A percentile compares a stretch with the other conserved stretches of the same genome.
Conservation (phyloP, 2,329 filamentous ascomycete genomes). For the Ophiostoma sp. region DNA sequence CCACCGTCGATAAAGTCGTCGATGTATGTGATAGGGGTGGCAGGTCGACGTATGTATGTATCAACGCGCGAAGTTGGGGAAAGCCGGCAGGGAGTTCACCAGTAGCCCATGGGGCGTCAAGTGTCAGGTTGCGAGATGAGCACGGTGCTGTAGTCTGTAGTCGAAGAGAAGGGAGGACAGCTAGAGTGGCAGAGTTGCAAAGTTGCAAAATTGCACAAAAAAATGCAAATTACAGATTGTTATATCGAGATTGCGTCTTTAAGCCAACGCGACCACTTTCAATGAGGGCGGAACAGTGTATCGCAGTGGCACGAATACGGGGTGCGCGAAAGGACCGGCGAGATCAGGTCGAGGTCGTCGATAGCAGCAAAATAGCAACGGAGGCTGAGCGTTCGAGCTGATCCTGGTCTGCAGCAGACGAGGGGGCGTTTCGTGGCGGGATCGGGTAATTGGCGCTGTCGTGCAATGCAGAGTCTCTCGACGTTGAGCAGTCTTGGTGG, state of each 20-base stretch:
- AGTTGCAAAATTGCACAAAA: not conserved
- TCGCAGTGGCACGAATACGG: not conserved
- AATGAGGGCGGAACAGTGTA: not conserved
- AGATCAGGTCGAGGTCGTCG: not conserved
- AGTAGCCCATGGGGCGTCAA: constrained; percentile 10
- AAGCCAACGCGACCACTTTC: not conserved
- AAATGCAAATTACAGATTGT: not conserved
- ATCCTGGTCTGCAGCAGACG: not conserved
- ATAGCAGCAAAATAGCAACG: not conserved
- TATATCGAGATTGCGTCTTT: not conserved
- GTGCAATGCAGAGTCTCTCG: not conserved
- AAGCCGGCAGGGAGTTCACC: constrained; percentile 11
- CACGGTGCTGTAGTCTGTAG: not conserved
- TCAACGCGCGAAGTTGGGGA: constrained; percentile 14
- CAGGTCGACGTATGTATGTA: not conserved
- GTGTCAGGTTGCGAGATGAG: not conserved
- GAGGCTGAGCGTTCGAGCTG: constrained; percentile 7
- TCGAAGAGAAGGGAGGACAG: not conserved
- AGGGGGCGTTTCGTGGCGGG: constrained; percentile 11
- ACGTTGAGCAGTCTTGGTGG: not conserved
- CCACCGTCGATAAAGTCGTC: not conserved
- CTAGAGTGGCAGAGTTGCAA: not conserved
- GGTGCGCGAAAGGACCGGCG: not conserved
- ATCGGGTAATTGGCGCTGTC: constrained; percentile 6
- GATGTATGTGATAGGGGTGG: not conserved